Conservation (phyloP, 805 yeast genomes). For the Cyberlindnera lachancei region DNA sequence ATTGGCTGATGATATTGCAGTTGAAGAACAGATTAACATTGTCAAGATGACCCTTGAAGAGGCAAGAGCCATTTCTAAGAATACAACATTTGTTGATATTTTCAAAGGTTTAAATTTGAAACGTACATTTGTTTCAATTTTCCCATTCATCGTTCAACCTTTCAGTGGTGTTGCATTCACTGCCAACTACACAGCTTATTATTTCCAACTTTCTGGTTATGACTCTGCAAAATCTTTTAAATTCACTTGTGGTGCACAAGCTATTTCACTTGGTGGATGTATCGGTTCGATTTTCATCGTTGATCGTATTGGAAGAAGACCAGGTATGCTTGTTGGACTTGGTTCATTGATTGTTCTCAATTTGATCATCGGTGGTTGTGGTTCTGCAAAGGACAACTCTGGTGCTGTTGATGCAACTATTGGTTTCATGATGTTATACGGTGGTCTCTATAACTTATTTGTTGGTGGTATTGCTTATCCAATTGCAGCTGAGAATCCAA, state of each 20-base stretch:
- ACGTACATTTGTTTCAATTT: slow-evolving; percentile 28
- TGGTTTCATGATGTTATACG: slow-evolving; percentile 15
- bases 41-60: slow-evolving; percentile 15
- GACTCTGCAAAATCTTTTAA: too few relatives aligned
- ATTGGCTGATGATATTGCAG: slow-evolving; percentile 11
- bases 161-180: too few relatives aligned
- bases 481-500: slow-evolving; percentile 31
- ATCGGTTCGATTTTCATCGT: too few relatives aligned
- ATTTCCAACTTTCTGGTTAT: too few relatives aligned
- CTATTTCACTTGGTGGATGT: too few relatives aligned
- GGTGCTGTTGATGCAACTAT: slow-evolving; percentile 10
- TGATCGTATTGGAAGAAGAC: too few relatives aligned
- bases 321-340: slow-evolving; percentile 27
- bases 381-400: slow-evolving; percentile 18
- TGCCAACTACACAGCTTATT: too few relatives aligned
- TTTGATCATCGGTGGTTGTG: slow-evolving; percentile 22
- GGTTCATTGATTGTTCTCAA: too few relatives aligned
- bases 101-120: slow-evolving; percentile 33
- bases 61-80: slow-evolving; percentile 2
- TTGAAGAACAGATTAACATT: slow-evolving; percentile 12
- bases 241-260: too few relatives aligned
- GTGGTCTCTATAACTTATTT: slow-evolving; percentile 27
- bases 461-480: slow-evolving; percentile 35
- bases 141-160: too few relatives aligned
- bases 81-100: slow-evolving; percentile 31